Evolutionary conservation across 2,329 filamentous ascomycete genomes (phyloP).

Genomic region (Metarhizium album): DNA sequence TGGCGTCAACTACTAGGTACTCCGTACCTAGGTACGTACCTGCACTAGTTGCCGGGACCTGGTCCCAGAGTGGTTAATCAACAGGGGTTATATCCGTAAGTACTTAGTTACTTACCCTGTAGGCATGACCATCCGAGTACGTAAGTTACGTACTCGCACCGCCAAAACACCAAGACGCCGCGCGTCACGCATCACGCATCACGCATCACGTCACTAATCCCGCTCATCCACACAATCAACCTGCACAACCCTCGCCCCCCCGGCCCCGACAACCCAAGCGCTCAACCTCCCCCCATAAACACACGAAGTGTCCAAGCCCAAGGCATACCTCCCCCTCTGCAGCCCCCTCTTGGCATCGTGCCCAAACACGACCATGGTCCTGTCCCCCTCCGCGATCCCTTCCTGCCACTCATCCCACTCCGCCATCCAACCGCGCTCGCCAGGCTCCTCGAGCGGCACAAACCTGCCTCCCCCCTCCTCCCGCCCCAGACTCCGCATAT

Average conservation of each 20-base stretch:
- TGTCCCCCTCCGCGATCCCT: constrained; percentile 13
- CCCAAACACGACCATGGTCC: constrained; percentile 64
- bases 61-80: too few relatives aligned
- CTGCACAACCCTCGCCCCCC: not conserved
- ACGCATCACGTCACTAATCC: too few relatives aligned
- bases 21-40: too few relatives aligned
- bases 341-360: constrained; percentile 68
- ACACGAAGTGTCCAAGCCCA: constrained; percentile 74
- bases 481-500: constrained; percentile 65
- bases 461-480: constrained; percentile 16
- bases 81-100: too few relatives aligned
- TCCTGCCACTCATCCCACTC: constrained; percentile 8
- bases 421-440: constrained; percentile 9
- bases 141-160: too few relatives aligned
- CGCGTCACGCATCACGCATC: too few relatives aligned
- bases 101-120: too few relatives aligned
- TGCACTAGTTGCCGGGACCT: too few relatives aligned
- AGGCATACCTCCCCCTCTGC: constrained; percentile 49
- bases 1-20: too few relatives aligned
- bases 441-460: constrained; percentile 1
- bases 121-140: too few relatives aligned
- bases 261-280: not conserved
- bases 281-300: constrained; percentile 43
- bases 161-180: too few relatives aligned
- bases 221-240: not conserved